phyloP scores from a whole-genome alignment of 306 rosid genomes.

The Quercus gilva region DNA sequence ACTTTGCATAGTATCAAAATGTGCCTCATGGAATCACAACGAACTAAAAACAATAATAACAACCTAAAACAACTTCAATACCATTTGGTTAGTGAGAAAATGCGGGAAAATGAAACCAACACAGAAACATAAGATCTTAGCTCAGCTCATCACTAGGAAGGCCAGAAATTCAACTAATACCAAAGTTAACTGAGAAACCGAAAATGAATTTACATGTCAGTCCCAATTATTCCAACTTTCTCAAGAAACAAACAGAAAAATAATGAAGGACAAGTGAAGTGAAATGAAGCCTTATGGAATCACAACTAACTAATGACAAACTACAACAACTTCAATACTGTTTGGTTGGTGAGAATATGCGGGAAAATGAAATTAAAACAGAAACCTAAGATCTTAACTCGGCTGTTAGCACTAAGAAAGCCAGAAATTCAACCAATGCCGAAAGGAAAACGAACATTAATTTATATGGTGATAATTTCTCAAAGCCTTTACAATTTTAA shows the following conservation, averaged over 20 bases:
- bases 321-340: not conserved
- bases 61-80: not conserved
- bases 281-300: no score
- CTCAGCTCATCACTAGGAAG: no score
- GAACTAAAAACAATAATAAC: no score
- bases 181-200: not conserved
- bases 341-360: not conserved
- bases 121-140: not conserved
- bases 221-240: not conserved
- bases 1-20: no score
- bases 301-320: no score
- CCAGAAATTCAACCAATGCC: no score
- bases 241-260: not conserved
- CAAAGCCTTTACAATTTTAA: no score
- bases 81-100: not conserved
- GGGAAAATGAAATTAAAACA: not conserved
- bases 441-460: not conserved
- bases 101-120: not conserved
- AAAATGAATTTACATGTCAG: not conserved
- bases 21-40: no score
- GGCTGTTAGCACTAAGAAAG: no score
- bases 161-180: no score
- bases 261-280: not conserved
- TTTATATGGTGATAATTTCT: no score
- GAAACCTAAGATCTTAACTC: not conserved